Evolutionary conservation across 257 asterid genomes (phyloP), one percentile per base, ranked within the genome.

Genomic region (Asclepias syriaca): DNA sequence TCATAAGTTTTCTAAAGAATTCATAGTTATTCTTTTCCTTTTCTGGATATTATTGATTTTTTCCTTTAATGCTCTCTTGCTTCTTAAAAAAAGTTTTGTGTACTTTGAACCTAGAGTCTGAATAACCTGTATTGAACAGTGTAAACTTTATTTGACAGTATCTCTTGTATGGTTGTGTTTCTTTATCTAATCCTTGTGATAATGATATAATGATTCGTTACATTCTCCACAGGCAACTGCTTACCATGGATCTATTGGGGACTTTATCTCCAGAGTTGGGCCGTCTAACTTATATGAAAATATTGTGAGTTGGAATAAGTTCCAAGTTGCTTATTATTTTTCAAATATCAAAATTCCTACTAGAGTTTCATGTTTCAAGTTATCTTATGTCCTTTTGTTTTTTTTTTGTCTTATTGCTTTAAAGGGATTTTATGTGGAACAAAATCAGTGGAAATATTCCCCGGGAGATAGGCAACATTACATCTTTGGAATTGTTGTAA

Each of bases 341-440:
- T 12, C 63, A 1, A 4, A 22, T 16, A 14, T 75, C 19, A 27
- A 6, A 45, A 39, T 21, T 37, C 21, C 22, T 68, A 5, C 15
- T 11, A 10, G 49, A 43, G 50, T 27, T 34, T 51, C 22, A 10
- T 67, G 54, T n/a, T 66, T 55, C 58, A 14, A 21, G 60, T 50
- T 65, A 56, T 68, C 10, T 75, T 11, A 77, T 32, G 18, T 77
- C 56, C 45, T 57, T 60, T 81, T 76, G n/a, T 32, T 59, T 76
- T 22, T 22, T 29, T 59, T 67, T 67, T 54, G 59, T 54, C 59
- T 14, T 75, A 64, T 79, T 49, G 69, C 54, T 68, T 72, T 71
- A 70, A 77, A 95, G 98, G 89, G 98, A 92, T 81, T 77, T 95
- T 68, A 95, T 95, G 99, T 92, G 98, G 99, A 95, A 95, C 87